These are phyloP conservation scores for Macrolepiota fuliginosa DNA, from an alignment of 768 basidiomycete species.

Conservation along the genomic window DNA sequence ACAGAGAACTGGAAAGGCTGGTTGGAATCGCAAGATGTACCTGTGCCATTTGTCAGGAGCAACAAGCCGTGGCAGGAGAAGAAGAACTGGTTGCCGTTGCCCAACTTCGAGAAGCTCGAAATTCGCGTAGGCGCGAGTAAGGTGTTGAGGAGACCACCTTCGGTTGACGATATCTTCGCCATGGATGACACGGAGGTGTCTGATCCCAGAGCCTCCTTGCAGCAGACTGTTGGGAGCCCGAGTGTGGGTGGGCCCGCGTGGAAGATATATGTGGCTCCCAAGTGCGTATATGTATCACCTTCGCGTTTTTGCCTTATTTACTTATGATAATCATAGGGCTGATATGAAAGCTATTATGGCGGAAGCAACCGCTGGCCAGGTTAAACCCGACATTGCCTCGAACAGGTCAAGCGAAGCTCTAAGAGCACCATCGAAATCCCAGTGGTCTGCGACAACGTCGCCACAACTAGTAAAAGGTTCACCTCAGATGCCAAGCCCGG, in stretches of 20 bases:
- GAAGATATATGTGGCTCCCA: slow-evolving; percentile 48
- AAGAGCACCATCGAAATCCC: slow-evolving; percentile 4
- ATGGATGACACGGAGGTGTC: slow-evolving; percentile 76
- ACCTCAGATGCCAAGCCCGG: neutral
- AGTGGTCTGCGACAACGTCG: neutral
- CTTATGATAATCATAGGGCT: slow-evolving; percentile 42
- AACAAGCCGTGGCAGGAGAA: slow-evolving; percentile 14
- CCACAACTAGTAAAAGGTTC: neutral
- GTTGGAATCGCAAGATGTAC: slow-evolving; percentile 69
- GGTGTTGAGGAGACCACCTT: slow-evolving; percentile 23
- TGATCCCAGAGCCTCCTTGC: slow-evolving; percentile 33
- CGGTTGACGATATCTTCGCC: slow-evolving; percentile 70
- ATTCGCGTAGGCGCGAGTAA: neutral
- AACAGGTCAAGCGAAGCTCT: neutral
- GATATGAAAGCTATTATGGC: slow-evolving; percentile 89
- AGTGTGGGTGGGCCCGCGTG: slow-evolving; percentile 33
- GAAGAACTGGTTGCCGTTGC: slow-evolving; percentile 18
- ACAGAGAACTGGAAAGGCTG: slow-evolving; percentile 67
- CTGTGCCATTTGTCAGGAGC: slow-evolving; percentile 45
- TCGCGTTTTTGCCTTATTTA: slow-evolving; percentile 4
- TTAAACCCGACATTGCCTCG: slow-evolving; percentile 7
- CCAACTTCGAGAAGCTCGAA: neutral
- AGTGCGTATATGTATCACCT: slow-evolving; percentile 34
- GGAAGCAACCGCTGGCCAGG: slow-evolving; percentile 48
- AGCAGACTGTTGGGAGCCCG: neutral